These are phyloP conservation scores for Panellus pusillus DNA, from an alignment of 768 basidiomycete species.

Conservation along the genomic window DNA sequence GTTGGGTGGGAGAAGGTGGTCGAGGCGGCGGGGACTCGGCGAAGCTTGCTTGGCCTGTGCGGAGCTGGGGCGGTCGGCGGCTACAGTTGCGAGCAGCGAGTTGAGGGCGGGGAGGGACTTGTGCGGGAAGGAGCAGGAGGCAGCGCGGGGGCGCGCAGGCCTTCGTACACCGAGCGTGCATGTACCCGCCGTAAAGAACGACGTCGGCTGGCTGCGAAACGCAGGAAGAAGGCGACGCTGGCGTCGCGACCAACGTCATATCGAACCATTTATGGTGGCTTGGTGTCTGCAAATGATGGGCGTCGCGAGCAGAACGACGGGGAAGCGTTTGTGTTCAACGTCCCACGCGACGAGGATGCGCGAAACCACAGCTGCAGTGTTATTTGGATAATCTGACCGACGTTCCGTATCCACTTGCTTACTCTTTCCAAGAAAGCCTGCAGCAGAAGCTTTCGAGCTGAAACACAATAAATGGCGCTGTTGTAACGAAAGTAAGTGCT, in stretches of 20 bases:
- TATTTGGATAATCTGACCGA: neutral
- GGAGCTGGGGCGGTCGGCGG: no score
- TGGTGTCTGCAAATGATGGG: conserved; percentile 70
- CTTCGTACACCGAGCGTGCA: no score
- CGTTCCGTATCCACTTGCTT: neutral
- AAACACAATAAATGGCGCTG: conserved; percentile 74
- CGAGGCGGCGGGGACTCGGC: no score
- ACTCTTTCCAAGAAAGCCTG: conserved; percentile 51
- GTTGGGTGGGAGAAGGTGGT: no score
- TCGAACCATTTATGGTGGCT: conserved; percentile 79
- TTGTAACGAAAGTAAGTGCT: conserved; percentile 72
- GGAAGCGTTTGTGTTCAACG: conserved; percentile 61
- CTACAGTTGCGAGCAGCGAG: no score
- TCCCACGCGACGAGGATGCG: conserved; percentile 63
- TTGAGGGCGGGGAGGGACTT: no score
- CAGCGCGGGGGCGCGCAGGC: no score
- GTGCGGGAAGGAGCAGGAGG: no score
- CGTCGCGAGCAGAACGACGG: conserved; percentile 46
- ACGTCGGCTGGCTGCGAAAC: no score
- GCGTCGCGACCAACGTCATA: conserved; percentile 52
- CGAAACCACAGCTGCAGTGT: conserved; percentile 68
- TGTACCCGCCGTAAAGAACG: no score
- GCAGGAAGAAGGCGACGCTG: no score
- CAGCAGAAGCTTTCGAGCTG: conserved; percentile 69
- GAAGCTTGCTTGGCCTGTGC: no score